phyloP scores from a whole-genome alignment of 208 protist genomes.

The Crithidia sp. region DNA sequence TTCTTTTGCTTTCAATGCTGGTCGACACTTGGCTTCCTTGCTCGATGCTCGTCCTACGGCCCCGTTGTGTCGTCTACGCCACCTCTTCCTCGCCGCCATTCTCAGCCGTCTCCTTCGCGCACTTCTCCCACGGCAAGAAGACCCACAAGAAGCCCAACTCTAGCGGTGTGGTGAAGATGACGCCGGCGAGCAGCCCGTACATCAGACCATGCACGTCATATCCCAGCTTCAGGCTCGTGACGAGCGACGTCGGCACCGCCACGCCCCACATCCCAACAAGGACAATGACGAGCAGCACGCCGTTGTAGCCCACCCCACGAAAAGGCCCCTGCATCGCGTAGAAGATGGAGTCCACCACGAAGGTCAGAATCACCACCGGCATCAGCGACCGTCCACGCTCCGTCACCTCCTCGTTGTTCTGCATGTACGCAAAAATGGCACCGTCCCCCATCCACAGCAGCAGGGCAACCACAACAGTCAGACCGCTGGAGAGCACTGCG shows the following conservation, averaged over 20 bases:
- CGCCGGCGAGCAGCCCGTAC: slow-evolving; percentile 1
- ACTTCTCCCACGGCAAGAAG: slow-evolving; percentile 12
- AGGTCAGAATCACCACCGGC: slow-evolving; percentile 10
- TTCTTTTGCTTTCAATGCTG: too few relatives aligned
- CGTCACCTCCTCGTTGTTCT: slow-evolving; percentile 31
- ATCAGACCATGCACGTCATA: slow-evolving; percentile 26
- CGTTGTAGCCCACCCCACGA: slow-evolving; percentile 35
- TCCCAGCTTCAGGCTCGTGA: slow-evolving; percentile 17
- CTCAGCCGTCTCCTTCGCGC: neutral
- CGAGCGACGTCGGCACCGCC: slow-evolving; percentile 23
- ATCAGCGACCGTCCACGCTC: slow-evolving; percentile 9
- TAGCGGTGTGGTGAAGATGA: neutral
- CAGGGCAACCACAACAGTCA: neutral
- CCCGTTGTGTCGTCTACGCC: neutral
- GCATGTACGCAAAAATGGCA: slow-evolving; percentile 20
- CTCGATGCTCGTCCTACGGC: too few relatives aligned
- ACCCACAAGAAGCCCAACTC: slow-evolving; percentile 16
- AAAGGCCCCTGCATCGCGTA: slow-evolving; percentile 38
- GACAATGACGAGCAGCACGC: slow-evolving; percentile 18
- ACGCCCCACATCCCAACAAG: slow-evolving; percentile 38
- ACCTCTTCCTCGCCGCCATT: neutral
- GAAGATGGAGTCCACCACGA: slow-evolving; percentile 40
- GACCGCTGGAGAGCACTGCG: neutral
- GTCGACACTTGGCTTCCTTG: too few relatives aligned
- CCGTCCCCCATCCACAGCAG: slow-evolving; percentile 6